These are phyloP conservation scores for Liquidambar formosana DNA, from an alignment of 164 flowering plant species.

Conservation along the genomic window DNA sequence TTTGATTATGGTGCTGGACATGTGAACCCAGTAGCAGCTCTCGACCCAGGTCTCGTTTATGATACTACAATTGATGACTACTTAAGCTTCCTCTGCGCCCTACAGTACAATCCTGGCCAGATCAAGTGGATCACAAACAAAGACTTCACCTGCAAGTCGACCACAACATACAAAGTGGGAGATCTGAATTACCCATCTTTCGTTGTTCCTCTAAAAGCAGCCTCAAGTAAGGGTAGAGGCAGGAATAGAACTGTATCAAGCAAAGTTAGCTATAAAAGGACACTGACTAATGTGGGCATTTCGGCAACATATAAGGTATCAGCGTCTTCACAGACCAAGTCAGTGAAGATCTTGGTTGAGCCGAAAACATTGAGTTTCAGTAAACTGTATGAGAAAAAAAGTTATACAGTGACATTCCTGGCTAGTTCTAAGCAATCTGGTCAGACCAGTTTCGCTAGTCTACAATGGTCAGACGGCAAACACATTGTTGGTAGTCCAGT, in stretches of 20 bases:
- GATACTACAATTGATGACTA: neutral
- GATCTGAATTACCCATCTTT: neutral
- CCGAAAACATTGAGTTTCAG: constrained; percentile 37
- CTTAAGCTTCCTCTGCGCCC: neutral
- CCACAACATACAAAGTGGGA: neutral
- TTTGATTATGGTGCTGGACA: neutral
- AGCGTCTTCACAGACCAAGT: neutral
- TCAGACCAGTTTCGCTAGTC: constrained; percentile 41
- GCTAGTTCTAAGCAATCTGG: constrained; percentile 55
- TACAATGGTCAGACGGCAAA: constrained; percentile 74
- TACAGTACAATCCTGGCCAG: neutral
- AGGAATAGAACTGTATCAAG: neutral
- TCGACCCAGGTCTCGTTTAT: neutral
- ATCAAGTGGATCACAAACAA: neutral
- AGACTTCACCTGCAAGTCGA: neutral
- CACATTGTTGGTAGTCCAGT: constrained; percentile 62
- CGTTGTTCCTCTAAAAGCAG: neutral
- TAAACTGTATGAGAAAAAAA: constrained; percentile 47
- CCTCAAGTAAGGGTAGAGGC: neutral
- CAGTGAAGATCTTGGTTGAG: neutral
- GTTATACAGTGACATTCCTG: constrained; percentile 46
- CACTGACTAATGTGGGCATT: neutral
- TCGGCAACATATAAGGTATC: neutral
- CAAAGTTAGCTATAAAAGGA: neutral
- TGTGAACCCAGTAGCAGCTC: neutral